phyloP scores from a whole-genome alignment of 768 basidiomycete genomes.

The Obba rivulosa region DNA sequence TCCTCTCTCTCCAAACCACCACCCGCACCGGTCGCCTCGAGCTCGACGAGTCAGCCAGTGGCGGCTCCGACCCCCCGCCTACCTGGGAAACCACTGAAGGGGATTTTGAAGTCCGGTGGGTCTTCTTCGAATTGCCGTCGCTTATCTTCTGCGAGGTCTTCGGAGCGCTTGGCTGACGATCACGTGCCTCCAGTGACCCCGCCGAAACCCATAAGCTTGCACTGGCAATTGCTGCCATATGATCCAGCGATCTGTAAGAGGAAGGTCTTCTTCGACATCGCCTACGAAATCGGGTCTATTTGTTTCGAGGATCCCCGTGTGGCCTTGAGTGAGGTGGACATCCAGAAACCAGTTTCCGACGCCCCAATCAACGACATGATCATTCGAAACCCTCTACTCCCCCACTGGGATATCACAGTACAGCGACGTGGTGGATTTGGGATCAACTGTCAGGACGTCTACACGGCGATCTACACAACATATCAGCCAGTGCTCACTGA shows the following conservation, averaged over 20 bases:
- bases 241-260: neutral
- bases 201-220: conserved; percentile 9
- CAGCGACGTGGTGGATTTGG: conserved; percentile 6
- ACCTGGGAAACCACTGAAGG: conserved; percentile 6
- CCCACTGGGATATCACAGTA: conserved; percentile 11
- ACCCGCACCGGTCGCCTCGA: no score
- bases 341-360: conserved; percentile 8
- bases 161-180: conserved; percentile 1
- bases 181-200: conserved; percentile 3
- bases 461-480: conserved; percentile 13
- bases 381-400: conserved; percentile 10
- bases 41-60: no score
- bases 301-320: conserved; percentile 8
- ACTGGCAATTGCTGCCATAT: conserved; percentile 18
- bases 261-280: conserved; percentile 10
- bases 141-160: neutral
- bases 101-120: conserved; percentile 13
- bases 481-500: conserved; percentile 8
- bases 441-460: conserved; percentile 13
- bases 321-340: neutral
- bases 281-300: conserved; percentile 6
- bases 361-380: conserved; percentile 11
- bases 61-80: neutral
- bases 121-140: conserved; percentile 1
- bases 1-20: no score